Base-by-base conservation (phyloP, 257 asterid species). In the Rehmannia glutinosa region DNA sequence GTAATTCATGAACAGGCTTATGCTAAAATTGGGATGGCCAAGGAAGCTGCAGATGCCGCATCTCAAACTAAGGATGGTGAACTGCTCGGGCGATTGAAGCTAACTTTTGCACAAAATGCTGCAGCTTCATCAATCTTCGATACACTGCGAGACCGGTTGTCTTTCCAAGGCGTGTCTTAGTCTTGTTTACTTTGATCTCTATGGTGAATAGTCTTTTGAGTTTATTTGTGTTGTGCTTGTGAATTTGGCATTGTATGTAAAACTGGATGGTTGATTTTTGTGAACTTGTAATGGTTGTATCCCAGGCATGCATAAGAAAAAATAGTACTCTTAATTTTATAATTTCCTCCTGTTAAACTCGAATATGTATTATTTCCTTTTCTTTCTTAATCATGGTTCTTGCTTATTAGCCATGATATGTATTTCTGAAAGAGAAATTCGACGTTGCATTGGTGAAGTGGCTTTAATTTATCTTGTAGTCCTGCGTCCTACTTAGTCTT, bases 11-110 rank as follows among this genome's bases (percentile, higher is more conserved):
- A 62, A 64, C 79, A 93, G 97, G 97, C 97, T 55, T 93, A 84
- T 73, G 99, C 95, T 20, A 88, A 80, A 76, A 82, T 90, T 49
- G 81, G 99, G 53, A 90, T 88, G 97, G 96, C 97, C 33, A 88
- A 88, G 83, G 97, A 90, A 79, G 99, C 99, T 58, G 95, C 91
- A 6, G 97, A 93, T 76, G 92, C 95, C 63, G 96, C 97, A 52
- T 80, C 90, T 57, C 96, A 90, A 82, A 80, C 96, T 17, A 93
- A 90, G 80, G 99, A 93, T 62, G 88, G 91, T 23, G 96, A 93
- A 81, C 75, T 88, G 64, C 94, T 90, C 7, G 96, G 87, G 64
- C 84, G 96, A 55, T 66, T 93, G 73, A 83, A 80, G 73, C 77
- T 72, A 47, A 83, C 86, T 1, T 84, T 90, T 78, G 76, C 90